These are phyloP conservation scores for Tubosaeta sp. DNA, from an alignment of 768 basidiomycete species.

Conservation along the genomic window DNA sequence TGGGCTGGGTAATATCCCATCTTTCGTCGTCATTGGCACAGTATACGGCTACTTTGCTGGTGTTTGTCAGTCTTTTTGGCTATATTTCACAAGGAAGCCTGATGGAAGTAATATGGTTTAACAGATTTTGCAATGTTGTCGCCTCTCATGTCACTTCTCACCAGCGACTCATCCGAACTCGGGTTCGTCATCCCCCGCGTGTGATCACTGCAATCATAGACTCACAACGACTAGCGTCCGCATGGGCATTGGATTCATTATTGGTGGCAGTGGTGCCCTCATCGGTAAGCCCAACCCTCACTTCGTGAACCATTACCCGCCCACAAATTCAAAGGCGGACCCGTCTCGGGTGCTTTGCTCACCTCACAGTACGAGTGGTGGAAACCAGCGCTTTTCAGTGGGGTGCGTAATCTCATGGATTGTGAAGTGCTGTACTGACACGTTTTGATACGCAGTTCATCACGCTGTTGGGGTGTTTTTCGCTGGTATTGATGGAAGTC, in stretches of 20 bases:
- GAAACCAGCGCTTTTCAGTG: conserved; percentile 49
- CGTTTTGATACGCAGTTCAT: not conserved
- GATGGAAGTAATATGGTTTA: not conserved
- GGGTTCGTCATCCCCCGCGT: no score
- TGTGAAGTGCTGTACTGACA: not conserved
- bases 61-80: conserved; percentile 15
- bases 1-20: conserved; percentile 31
- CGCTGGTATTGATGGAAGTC: not conserved
- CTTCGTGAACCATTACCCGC: not conserved
- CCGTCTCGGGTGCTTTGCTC: conserved; percentile 52
- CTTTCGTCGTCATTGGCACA: conserved; percentile 37
- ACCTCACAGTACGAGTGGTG: conserved; percentile 52
- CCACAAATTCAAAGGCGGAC: conserved; percentile 43
- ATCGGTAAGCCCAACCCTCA: conserved; percentile 6
- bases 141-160: no score
- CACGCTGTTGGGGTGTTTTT: not conserved
- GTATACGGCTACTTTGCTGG: conserved; percentile 49
- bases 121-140: no score
- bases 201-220: no score
- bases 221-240: no score
- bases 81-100: not conserved
- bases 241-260: conserved; percentile 18
- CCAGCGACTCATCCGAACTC: no score
- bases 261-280: conserved; percentile 18
- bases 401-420: conserved; percentile 21